A percentile compares a stretch with the other conserved stretches of the same genome.
These are phyloP conservation scores for Friedmanniomyces endolithicus DNA, from an alignment of 495 filamentous ascomycete genomes.

Conservation along the genomic window DNA sequence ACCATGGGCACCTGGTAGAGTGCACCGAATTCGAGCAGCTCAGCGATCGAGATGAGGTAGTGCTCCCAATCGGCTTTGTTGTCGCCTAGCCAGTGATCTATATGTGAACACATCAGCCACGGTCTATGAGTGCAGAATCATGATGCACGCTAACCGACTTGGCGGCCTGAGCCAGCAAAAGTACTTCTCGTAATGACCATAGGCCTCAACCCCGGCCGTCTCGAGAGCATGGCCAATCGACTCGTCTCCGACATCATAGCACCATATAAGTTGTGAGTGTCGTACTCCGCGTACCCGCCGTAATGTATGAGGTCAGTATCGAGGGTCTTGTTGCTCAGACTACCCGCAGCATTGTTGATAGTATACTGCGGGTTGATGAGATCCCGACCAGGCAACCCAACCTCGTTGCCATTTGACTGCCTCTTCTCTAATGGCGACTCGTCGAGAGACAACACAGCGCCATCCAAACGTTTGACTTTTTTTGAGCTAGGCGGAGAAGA, in stretches of 20 bases:
- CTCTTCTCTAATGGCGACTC: constrained; percentile 1
- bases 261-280: constrained; percentile 72
- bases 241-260: constrained; percentile 69
- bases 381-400: constrained; percentile 50
- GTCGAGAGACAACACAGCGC: too few relatives aligned
- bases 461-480: too few relatives aligned
- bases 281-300: constrained; percentile 60
- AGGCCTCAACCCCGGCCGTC: constrained; percentile 55
- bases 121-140: too few relatives aligned
- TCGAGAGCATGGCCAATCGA: constrained; percentile 52
- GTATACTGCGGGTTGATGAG: constrained; percentile 62
- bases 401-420: constrained; percentile 21
- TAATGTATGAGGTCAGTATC: constrained; percentile 62
- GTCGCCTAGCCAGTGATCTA: too few relatives aligned
- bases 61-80: constrained; percentile 62
- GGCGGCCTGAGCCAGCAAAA: too few relatives aligned
- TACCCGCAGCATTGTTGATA: constrained; percentile 63
- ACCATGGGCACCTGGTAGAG: constrained; percentile 83
- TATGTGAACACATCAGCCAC: neutral
- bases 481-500: neutral
- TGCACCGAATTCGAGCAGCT: constrained; percentile 59
- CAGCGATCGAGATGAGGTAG: constrained; percentile 56
- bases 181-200: constrained; percentile 78
- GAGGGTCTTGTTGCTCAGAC: constrained; percentile 60
- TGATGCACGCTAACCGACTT: too few relatives aligned